phyloP scores from a whole-genome alignment of 768 basidiomycete genomes.

The Leccinum longicurvipes region DNA sequence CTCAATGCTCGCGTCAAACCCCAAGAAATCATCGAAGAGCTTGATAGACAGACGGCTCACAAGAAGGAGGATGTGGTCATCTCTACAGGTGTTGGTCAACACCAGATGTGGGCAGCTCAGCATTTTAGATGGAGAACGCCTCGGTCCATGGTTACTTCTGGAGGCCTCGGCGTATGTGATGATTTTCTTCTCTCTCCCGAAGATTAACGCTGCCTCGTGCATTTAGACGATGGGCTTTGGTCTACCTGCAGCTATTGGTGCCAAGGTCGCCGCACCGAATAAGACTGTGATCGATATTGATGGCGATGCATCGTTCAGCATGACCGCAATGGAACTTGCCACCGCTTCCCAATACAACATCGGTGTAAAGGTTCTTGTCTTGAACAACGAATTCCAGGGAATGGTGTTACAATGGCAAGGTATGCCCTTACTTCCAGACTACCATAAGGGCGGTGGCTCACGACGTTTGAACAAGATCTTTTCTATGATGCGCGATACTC shows the following conservation, averaged over 20 bases:
- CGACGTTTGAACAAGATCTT: conserved; percentile 52
- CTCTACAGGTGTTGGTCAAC: conserved; percentile 95
- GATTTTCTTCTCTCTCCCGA: background rate
- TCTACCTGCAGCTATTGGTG: conserved; percentile 90
- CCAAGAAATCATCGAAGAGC: conserved; percentile 93
- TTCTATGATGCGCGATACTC: conserved; percentile 98
- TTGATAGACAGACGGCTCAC: conserved; percentile 74
- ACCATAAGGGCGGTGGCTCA: background rate
- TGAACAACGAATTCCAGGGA: conserved; percentile 98
- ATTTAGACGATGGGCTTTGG: conserved; percentile 96
- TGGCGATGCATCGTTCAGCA: conserved; percentile 97
- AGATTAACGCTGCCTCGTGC: background rate
- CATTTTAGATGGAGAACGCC: conserved; percentile 89
- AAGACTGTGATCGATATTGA: conserved; percentile 96
- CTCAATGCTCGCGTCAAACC: conserved; percentile 81
- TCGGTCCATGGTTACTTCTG: conserved; percentile 85
- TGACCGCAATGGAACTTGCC: conserved; percentile 99
- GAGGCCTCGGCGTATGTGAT: conserved; percentile 82
- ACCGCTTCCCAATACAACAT: conserved; percentile 91
- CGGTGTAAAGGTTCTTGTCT: conserved; percentile 88
- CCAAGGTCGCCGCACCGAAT: conserved; percentile 91
- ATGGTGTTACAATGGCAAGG: conserved; percentile 99
- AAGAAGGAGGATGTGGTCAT: conserved; percentile 86
- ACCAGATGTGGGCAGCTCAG: conserved; percentile 99
- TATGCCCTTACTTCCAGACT: conserved; percentile 30